Percentiles rank a stretch among this genome's conserved stretches.
phyloP scores from a whole-genome alignment of 1,284 basidiomycete genomes.

The Tilletia horrida region DNA sequence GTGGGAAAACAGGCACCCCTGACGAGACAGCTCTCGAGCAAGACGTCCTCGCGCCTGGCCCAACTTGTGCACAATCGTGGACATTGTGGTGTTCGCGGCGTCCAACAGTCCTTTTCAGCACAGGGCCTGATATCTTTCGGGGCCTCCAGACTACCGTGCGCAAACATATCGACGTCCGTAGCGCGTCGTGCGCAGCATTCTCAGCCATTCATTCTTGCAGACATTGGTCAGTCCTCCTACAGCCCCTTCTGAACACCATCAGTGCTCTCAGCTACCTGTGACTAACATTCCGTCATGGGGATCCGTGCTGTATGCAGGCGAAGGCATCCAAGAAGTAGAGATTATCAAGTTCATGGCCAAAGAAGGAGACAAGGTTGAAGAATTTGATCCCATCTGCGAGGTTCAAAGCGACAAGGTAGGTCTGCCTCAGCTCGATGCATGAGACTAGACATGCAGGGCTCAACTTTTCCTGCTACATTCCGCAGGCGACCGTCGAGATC shows the following conservation, averaged over 20 bases:
- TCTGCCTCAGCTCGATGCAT: neutral
- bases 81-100: neutral
- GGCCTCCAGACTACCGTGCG: neutral
- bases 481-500: conserved; percentile 69
- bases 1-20: too few relatives aligned
- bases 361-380: conserved; percentile 63
- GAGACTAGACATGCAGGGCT: neutral
- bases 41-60: too few relatives aligned
- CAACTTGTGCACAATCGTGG: too few relatives aligned
- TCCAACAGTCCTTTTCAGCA: neutral
- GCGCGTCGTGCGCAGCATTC: neutral
- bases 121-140: neutral
- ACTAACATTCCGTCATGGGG: neutral
- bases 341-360: conserved; percentile 60
- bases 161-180: neutral
- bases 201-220: conserved; percentile 11
- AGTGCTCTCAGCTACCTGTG: neutral
- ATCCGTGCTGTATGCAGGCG: conserved; percentile 65
- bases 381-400: conserved; percentile 84
- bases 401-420: conserved; percentile 87
- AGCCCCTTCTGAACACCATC: neutral
- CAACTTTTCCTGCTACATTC: neutral
- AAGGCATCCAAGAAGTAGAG: conserved; percentile 63
- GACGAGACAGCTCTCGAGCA: too few relatives aligned
- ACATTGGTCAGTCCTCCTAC: neutral